A percentile compares a stretch with the other conserved stretches of the same genome.
These are phyloP conservation scores for Phoma sp. DNA, from an alignment of 2,329 filamentous ascomycete species.

Conservation along the genomic window DNA sequence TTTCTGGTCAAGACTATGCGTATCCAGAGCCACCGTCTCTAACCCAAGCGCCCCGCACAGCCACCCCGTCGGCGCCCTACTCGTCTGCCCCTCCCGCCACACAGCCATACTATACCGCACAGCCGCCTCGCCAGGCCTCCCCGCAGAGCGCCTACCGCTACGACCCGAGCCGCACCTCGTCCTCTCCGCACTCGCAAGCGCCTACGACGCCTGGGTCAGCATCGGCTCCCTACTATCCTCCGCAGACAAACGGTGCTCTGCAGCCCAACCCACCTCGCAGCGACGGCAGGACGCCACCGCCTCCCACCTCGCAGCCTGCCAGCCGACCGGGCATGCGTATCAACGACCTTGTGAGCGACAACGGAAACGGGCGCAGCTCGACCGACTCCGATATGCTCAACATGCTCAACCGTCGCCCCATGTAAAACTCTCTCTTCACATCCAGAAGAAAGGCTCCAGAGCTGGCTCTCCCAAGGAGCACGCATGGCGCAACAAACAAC, in stretches of 20 bases:
- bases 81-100: conserved; percentile 45
- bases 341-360: conserved; percentile 50
- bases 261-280: conserved; percentile 45
- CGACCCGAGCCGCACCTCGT: conserved; percentile 50
- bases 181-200: conserved; percentile 51
- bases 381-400: conserved; percentile 54
- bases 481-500: conserved; percentile 16
- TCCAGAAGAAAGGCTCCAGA: conserved; percentile 27
- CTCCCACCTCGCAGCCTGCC: conserved; percentile 40
- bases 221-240: conserved; percentile 43
- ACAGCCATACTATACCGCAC: conserved; percentile 51
- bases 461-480: conserved; percentile 41
- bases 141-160: conserved; percentile 53
- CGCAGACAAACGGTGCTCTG: conserved; percentile 38
- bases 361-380: conserved; percentile 46
- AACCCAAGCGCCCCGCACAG: conserved; percentile 54
- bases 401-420: conserved; percentile 50
- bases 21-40: conserved; percentile 54
- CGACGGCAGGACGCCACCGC: conserved; percentile 51
- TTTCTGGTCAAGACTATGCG: conserved; percentile 46
- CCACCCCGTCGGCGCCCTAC: conserved; percentile 51
- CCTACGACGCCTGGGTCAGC: conserved; percentile 44
- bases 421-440: conserved; percentile 29
- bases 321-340: conserved; percentile 51
- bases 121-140: conserved; percentile 49